phyloP scores from a whole-genome alignment of 805 yeast species.

The Wickerhamiella occidentalis region DNA sequence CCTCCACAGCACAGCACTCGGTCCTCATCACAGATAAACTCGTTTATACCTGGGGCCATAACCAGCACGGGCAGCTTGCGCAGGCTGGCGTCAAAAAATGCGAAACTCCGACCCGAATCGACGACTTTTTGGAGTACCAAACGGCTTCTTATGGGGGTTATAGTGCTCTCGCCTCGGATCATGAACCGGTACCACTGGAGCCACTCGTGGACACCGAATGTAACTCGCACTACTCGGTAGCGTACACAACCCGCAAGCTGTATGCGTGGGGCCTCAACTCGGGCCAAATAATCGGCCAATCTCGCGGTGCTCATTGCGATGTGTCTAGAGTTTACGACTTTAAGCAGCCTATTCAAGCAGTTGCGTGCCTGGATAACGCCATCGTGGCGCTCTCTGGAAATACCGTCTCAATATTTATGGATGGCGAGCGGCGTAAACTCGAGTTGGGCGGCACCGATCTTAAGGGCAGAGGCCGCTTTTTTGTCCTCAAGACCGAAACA shows the following conservation, averaged over 20 bases:
- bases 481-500: conserved; percentile 13
- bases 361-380: conserved; percentile 16
- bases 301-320: background rate
- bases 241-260: conserved; percentile 9
- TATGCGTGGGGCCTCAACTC: conserved; percentile 22
- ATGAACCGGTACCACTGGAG: conserved; percentile 8
- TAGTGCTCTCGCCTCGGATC: conserved; percentile 14
- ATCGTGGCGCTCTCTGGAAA: conserved; percentile 16
- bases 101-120: conserved; percentile 14
- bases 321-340: conserved; percentile 1
- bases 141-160: conserved; percentile 12
- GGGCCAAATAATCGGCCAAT: conserved; percentile 19
- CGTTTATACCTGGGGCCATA: conserved; percentile 22
- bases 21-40: conserved; percentile 14
- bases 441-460: conserved; percentile 10
- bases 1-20: conserved; percentile 13
- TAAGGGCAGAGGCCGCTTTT: conserved; percentile 14
- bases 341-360: conserved; percentile 12
- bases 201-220: conserved; percentile 12
- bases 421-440: conserved; percentile 4
- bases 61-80: conserved; percentile 16
- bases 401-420: conserved; percentile 3
- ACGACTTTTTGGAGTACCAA: conserved; percentile 14
- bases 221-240: conserved; percentile 6
- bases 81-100: conserved; percentile 14